Percentiles rank a stretch among this genome's conserved stretches.
These are phyloP conservation scores for Venturia oleaginea DNA, from an alignment of 2,329 filamentous ascomycete genomes.

Conservation along the genomic window DNA sequence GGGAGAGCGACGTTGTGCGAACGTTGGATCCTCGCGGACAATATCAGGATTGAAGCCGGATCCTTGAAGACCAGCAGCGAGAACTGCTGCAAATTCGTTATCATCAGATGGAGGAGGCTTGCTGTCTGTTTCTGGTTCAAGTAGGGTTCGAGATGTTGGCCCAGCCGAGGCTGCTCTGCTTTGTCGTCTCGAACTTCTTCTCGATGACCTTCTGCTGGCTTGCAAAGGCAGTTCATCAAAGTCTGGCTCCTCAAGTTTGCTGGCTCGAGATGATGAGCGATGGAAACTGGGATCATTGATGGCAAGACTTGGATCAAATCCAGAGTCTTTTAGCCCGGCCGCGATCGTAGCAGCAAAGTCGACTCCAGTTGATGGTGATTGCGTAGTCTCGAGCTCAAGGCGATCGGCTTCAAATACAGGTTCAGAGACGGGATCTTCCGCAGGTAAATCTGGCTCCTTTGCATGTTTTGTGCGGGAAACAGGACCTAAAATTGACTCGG, in stretches of 20 bases:
- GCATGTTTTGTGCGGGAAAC: background rate
- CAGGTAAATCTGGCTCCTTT: background rate
- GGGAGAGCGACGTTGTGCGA: slow-evolving; percentile 13
- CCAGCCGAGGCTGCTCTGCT: slow-evolving; percentile 9
- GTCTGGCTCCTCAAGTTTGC: slow-evolving; percentile 22
- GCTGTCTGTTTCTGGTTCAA: background rate
- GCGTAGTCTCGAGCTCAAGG: background rate
- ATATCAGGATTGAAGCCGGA: slow-evolving; percentile 26
- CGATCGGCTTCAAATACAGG: background rate
- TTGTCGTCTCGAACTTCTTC: slow-evolving; percentile 10
- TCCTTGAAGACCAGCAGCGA: slow-evolving; percentile 26
- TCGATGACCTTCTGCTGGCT: slow-evolving; percentile 11
- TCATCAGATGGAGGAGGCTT: slow-evolving; percentile 12
- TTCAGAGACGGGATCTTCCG: background rate
- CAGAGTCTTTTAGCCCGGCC: slow-evolving; percentile 25
- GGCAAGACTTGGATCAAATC: slow-evolving; percentile 23
- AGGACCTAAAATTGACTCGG: background rate
- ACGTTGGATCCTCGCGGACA: slow-evolving; percentile 19
- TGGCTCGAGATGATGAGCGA: slow-evolving; percentile 26
- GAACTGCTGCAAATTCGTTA: slow-evolving; percentile 24
- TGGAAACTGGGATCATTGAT: slow-evolving; percentile 28
- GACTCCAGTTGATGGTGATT: slow-evolving; percentile 14
- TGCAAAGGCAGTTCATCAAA: slow-evolving; percentile 15
- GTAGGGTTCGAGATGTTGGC: background rate
- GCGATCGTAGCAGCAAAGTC: slow-evolving; percentile 25